These are phyloP conservation scores for Senna tora DNA, from an alignment of 306 rosid species.

Conservation along the genomic window DNA sequence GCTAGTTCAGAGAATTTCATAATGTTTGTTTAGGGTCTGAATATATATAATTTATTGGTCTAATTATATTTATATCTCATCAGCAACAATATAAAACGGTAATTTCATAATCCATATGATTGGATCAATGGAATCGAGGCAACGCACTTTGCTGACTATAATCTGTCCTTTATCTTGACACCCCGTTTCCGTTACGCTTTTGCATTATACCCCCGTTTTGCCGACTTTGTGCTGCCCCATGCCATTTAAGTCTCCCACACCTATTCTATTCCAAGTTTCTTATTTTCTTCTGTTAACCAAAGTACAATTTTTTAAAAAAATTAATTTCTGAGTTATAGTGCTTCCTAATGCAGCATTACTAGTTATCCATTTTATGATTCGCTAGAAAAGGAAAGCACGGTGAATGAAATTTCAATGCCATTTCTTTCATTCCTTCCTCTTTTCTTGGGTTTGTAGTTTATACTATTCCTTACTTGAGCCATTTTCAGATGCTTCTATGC, in stretches of 20 bases:
- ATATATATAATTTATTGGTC: neutral
- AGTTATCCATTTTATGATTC: neutral
- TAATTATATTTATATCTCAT: neutral
- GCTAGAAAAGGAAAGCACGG: neutral
- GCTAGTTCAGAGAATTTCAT: neutral
- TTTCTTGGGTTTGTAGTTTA: neutral
- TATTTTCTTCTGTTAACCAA: neutral
- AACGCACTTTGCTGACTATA: neutral
- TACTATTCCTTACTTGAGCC: slow-evolving; percentile 13
- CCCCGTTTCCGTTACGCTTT: slow-evolving; percentile 9
- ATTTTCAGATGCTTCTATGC: neutral
- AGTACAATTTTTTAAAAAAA: too few species aligned
- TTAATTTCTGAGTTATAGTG: neutral
- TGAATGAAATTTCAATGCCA: neutral
- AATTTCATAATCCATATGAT: too few species aligned
- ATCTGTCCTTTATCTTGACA: neutral
- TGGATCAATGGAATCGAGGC: slow-evolving; percentile 8
- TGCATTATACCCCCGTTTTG: neutral
- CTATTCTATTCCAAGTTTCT: too few species aligned
- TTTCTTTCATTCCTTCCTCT: slow-evolving; percentile 7
- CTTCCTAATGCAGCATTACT: neutral
- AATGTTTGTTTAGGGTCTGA: neutral
- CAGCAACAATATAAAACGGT: neutral
- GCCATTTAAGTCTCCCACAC: too few species aligned
- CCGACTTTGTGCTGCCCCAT: neutral